phyloP scores from a whole-genome alignment of 2,329 filamentous ascomycete genomes.

The Exophiala calicioides region DNA sequence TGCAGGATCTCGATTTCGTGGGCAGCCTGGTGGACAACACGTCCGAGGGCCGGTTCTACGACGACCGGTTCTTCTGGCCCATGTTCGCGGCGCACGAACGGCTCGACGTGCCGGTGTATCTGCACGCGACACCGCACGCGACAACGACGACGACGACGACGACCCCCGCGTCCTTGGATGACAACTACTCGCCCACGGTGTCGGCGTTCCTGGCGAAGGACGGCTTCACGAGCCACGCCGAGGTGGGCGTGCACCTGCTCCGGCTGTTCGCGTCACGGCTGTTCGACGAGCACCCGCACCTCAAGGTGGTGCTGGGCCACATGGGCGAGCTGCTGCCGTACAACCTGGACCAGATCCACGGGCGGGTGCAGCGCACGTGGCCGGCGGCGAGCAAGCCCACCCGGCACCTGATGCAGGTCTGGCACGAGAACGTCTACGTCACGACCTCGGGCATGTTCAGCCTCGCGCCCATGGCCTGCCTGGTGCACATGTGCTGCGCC shows the following conservation, averaged over 20 bases:
- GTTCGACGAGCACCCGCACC: constrained; percentile 56
- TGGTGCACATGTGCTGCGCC: constrained; percentile 39
- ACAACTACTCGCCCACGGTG: constrained; percentile 22
- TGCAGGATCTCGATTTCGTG: constrained; percentile 49
- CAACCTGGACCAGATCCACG: constrained; percentile 48
- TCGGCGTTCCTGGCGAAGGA: constrained; percentile 20
- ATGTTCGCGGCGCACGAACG: constrained; percentile 47
- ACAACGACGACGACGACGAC: constrained; percentile 33
- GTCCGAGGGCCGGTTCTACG: constrained; percentile 41
- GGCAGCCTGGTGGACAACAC: constrained; percentile 51
- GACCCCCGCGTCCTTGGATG: constrained; percentile 16
- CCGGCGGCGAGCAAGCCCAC: constrained; percentile 26
- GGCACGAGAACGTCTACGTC: constrained; percentile 59
- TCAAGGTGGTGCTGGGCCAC: constrained; percentile 60
- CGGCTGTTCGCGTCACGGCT: constrained; percentile 54
- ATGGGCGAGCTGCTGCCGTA: constrained; percentile 57
- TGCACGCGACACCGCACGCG: constrained; percentile 45
- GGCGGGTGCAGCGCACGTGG: constrained; percentile 20
- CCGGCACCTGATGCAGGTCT: constrained; percentile 50
- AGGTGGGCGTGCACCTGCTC: constrained; percentile 41
- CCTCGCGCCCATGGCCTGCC: constrained; percentile 49
- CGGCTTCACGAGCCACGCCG: constrained; percentile 38
- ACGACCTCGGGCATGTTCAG: constrained; percentile 59
- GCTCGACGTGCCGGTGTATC: constrained; percentile 54
- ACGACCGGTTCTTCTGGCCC: constrained; percentile 45